Percentiles rank a stretch among this genome's conserved stretches.
Conservation (phyloP, 257 asterid species). For the Primulina tabacum region DNA sequence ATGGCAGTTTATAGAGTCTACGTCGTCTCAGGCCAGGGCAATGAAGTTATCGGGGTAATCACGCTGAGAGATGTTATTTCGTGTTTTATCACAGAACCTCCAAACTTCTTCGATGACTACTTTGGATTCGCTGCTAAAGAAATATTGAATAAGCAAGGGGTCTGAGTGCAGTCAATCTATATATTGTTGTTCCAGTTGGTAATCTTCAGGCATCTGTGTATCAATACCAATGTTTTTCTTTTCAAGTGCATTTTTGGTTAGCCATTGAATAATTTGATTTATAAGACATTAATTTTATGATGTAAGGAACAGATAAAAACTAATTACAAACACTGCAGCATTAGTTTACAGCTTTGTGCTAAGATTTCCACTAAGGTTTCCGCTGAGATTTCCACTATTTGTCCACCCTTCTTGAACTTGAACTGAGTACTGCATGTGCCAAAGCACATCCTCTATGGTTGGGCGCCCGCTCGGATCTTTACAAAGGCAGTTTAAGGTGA, state of each 20-base stretch:
- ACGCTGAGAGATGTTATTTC: slow-evolving; percentile 87
- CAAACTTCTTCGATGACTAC: slow-evolving; percentile 61
- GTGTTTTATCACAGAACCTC: slow-evolving; percentile 77
- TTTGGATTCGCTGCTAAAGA: slow-evolving; percentile 68
- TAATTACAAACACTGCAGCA: slow-evolving; percentile 7
- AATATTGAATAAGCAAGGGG: slow-evolving; percentile 31
- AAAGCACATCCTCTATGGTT: slow-evolving; percentile 88
- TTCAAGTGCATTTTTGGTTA: neutral
- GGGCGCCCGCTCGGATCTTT: slow-evolving; percentile 67
- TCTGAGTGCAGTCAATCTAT: neutral
- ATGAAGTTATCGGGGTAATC: slow-evolving; percentile 56
- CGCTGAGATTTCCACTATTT: slow-evolving; percentile 64
- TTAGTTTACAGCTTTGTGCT: slow-evolving; percentile 30
- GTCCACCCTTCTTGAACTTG: slow-evolving; percentile 99
- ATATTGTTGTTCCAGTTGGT: neutral
- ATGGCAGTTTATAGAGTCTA: slow-evolving; percentile 70
- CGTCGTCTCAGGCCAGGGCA: slow-evolving; percentile 41
- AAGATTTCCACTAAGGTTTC: slow-evolving; percentile 47
- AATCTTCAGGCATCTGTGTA: neutral
- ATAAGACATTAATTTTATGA: neutral
- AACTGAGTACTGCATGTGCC: slow-evolving; percentile 97
- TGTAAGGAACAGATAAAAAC: neutral
- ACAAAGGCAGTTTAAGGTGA: slow-evolving; percentile 65
- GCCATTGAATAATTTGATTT: neutral
- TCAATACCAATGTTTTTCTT: neutral